phyloP scores from a whole-genome alignment of 495 filamentous ascomycete species.

The Podospora sp. region DNA sequence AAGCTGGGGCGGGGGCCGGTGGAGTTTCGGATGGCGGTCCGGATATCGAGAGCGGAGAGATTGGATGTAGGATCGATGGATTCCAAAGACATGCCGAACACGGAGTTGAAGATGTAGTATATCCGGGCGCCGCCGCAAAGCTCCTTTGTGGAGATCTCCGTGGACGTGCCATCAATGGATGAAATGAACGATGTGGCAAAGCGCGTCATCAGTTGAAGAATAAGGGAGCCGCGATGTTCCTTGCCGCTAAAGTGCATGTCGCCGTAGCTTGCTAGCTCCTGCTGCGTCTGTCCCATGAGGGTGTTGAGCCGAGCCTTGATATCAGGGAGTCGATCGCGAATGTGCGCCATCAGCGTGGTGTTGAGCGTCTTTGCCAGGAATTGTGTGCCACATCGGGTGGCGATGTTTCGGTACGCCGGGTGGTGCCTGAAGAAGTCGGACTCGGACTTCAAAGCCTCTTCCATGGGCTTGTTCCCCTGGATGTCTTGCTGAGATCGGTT shows the following conservation, averaged over 20 bases:
- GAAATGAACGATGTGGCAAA: conserved; percentile 98
- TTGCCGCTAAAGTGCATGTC: conserved; percentile 98
- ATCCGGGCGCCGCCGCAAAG: conserved; percentile 95
- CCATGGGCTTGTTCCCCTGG: conserved; percentile 86
- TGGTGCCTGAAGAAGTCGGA: conserved; percentile 95
- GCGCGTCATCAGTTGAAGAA: conserved; percentile 96
- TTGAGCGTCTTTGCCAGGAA: conserved; percentile 96
- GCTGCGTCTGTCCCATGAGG: conserved; percentile 98
- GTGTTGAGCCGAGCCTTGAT: conserved; percentile 98
- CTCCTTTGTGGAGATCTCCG: conserved; percentile 98
- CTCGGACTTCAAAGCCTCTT: conserved; percentile 88
- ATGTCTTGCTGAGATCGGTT: conserved; percentile 99
- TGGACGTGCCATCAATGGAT: conserved; percentile 96
- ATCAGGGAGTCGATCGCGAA: conserved; percentile 91
- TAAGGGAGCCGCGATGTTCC: conserved; percentile 91
- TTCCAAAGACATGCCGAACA: conserved; percentile 96
- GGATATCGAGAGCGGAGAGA: conserved; percentile 93
- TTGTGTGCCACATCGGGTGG: conserved; percentile 89
- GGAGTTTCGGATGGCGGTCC: conserved; percentile 97
- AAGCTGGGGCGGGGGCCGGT: conserved; percentile 93
- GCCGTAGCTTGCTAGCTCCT: conserved; percentile 97
- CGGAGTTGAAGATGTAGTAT: conserved; percentile 99
- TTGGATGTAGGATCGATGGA: conserved; percentile 94
- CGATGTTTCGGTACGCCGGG: conserved; percentile 96
- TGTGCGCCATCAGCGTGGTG: conserved; percentile 91